Evolutionary conservation across 1,284 basidiomycete species (phyloP), one percentile per base, ranked within the genome.

Genomic region (Cystobasidiaceae sp.): DNA sequence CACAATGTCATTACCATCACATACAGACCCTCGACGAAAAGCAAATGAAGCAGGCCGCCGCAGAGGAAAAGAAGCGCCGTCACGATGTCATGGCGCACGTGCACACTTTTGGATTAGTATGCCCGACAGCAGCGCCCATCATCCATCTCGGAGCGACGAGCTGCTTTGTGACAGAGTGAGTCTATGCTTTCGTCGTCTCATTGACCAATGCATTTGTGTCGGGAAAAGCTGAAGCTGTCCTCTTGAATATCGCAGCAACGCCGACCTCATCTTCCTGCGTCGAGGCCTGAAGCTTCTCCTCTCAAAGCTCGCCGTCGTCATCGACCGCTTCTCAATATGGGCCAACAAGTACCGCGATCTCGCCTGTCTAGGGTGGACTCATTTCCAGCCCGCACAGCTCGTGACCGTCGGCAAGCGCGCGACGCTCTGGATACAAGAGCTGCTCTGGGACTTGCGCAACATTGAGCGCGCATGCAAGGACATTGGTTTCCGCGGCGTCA

Each of bases 1-100:
- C n/a, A n/a, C n/a, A n/a, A n/a, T n/a, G n/a, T n/a, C n/a, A n/a
- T n/a, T n/a, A 15, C 17, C n/a, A n/a, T n/a, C 13, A 30, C 9
- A 23, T 57, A n/a, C 68, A 91, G 89, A 77, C 85, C 59, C 80
- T 98, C 39, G 90, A 93, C 69, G 88, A 86, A 45, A 84, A 86
- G 46, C 96, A 98, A 79, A 97, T 97, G 77, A 87, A 87, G 71
- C 82, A 90, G 59, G 94, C 94, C 2, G 93, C 92, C 0, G 81
- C 84, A 69, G 96, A 98, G 78, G 94, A 98, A 80, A 97, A 96
- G 82, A 93, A 91, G 78, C 81, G 96, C 28, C 83, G 94, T n/a
- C 94, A 98, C 79, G 94, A 97, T 79, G 93, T 97, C 57, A 98
- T 98, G 94, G 94, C 94, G 0, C 94, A 98, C 77, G 94, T 98